phyloP scores from a whole-genome alignment of 2,329 filamentous ascomycete genomes.

The Fusarium denticulatum region DNA sequence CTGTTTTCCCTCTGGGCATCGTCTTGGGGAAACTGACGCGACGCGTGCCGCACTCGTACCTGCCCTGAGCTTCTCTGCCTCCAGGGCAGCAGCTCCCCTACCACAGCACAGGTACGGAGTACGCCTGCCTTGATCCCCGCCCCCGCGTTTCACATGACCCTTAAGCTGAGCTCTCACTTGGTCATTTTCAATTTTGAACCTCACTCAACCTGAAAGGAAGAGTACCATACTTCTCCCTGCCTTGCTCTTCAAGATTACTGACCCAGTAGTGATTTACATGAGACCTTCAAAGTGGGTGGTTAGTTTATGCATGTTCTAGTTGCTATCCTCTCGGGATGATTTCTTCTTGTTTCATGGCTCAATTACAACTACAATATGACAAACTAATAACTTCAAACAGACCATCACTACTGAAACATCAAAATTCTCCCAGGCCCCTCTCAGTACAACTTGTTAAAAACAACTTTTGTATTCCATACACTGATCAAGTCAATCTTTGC shows the following conservation, averaged over 20 bases:
- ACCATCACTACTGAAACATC: constrained; percentile 5
- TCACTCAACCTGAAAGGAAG: neutral
- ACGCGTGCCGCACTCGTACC: constrained; percentile 30
- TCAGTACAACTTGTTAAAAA: constrained; percentile 9
- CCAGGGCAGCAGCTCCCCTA: neutral
- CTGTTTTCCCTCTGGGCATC: constrained; percentile 15
- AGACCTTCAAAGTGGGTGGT: neutral
- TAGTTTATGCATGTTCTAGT: neutral
- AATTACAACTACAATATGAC: neutral
- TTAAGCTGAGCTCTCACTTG: neutral
- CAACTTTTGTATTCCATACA: constrained; percentile 40
- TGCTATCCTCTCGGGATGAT: neutral
- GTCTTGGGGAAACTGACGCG: constrained; percentile 29
- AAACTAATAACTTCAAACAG: neutral
- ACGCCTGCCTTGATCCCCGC: constrained; percentile 18
- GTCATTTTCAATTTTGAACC: neutral
- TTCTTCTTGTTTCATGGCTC: neutral
- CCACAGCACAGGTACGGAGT: neutral
- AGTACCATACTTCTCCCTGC: neutral
- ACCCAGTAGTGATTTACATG: neutral
- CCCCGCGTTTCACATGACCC: constrained; percentile 29
- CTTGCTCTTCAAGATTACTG: neutral
- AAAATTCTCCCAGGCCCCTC: neutral
- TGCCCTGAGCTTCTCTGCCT: constrained; percentile 8
- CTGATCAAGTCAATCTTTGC: constrained; percentile 39